A percentile compares a stretch with the other conserved stretches of the same genome.
These are phyloP conservation scores for Rhinocladiella similis DNA, from an alignment of 2,329 filamentous ascomycete species.

Conservation along the genomic window DNA sequence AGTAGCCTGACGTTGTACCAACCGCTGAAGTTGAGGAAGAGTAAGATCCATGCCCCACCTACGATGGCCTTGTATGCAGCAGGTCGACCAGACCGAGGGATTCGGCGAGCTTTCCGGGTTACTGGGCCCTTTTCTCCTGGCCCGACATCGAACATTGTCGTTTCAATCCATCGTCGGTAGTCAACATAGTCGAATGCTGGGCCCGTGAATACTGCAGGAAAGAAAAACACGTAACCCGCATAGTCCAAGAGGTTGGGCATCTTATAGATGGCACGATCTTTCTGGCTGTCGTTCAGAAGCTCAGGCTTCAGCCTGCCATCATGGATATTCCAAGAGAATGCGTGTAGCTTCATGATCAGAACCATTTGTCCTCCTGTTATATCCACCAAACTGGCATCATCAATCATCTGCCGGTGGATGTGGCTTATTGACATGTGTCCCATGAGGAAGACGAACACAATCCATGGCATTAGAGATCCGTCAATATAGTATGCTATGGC, in stretches of 20 bases:
- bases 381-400: slow-evolving; percentile 69
- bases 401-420: slow-evolving; percentile 72
- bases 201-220: slow-evolving; percentile 84
- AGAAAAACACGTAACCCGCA: slow-evolving; percentile 89
- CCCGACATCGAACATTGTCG: slow-evolving; percentile 88
- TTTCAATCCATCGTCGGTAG: slow-evolving; percentile 89
- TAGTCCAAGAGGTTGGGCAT: slow-evolving; percentile 80
- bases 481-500: slow-evolving; percentile 78
- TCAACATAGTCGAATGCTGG: slow-evolving; percentile 94
- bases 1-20: slow-evolving; percentile 67
- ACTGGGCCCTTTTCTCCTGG: slow-evolving; percentile 76
- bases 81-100: slow-evolving; percentile 85
- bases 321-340: slow-evolving; percentile 97
- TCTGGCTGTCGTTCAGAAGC: slow-evolving; percentile 83
- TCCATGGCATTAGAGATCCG: slow-evolving; percentile 96
- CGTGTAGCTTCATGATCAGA: slow-evolving; percentile 92
- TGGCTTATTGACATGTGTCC: slow-evolving; percentile 91
- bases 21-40: slow-evolving; percentile 71
- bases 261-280: slow-evolving; percentile 71
- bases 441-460: slow-evolving; percentile 93
- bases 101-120: slow-evolving; percentile 85
- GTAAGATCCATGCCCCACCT: slow-evolving; percentile 76
- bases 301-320: slow-evolving; percentile 79
- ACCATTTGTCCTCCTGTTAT: slow-evolving; percentile 98
- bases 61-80: slow-evolving; percentile 72